Base-by-base conservation (phyloP, 148 eudicot genomes). In the Camellia granthamiana region DNA sequence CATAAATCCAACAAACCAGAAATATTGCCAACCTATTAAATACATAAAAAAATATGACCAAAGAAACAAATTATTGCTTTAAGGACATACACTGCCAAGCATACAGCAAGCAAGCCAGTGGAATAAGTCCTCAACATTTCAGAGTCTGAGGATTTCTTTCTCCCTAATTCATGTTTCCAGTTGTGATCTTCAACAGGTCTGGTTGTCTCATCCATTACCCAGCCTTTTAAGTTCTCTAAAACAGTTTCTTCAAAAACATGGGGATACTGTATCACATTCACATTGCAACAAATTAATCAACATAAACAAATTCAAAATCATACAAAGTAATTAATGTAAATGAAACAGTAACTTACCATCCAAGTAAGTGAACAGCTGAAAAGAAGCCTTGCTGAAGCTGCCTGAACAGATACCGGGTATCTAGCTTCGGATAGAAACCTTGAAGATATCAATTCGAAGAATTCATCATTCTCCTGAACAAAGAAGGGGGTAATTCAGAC, bases 381-480 rank as follows among this genome's bases (percentile, higher is more conserved):
- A 80, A 96, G 99, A 82, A 96, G 90, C 91, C 99, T 89, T 71
- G 87, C 83, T 72, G 98, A 82, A 58, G 97, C 99, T 73, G 98
- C 99, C 81, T 91, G 97, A 74, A 94, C 86, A 68, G 97, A 83
- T 66, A 91, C 77, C 62, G 97, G 83, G 83, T 92, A 92, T 89
- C 97, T 86, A 62, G 88, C 69, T 74, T 96, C 98, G 44, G 93
- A 89, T 55, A 96, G 88, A 82, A 91, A 92, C 81, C 85, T 91
- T 59, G 92, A 86, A 56, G 99, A 90, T 88, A 96, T 89, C 85
- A 96, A 86, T 75, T 96, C 99, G 83, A 93, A 96, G 80, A 94
- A 96, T 78, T 96, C 99, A 82, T 96, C 99, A 79, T 94, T 90
- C 58, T 96, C 99, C 99, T 96, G 95, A 77, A 87, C 75, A 83